Evolutionary conservation across 1,284 basidiomycete genomes (phyloP), one percentile per base, ranked within the genome.

Genomic region (Cryptococcus floricola): DNA sequence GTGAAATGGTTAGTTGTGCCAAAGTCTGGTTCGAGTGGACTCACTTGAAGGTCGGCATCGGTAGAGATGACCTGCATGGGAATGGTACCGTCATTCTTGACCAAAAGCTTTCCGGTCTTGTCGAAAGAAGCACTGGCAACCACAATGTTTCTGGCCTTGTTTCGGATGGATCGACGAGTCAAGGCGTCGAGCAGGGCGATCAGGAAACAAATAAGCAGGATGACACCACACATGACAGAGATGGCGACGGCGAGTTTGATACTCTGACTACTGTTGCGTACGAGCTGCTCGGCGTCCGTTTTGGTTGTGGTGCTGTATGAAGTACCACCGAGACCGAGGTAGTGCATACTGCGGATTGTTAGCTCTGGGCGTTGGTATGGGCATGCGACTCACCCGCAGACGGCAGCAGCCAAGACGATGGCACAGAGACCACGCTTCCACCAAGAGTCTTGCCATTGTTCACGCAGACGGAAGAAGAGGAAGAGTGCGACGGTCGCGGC

Each of bases 31-130:
- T 44, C 41, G 9, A 13, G 23, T 23, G 4, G 44, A 23, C 44
- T 19, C 14, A 18, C 12, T 27, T 19, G 14, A 5, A 31, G 14
- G 7, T 47, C 45, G 28, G 13, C 45, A 28, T 31, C 77, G 8
- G 79, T 80, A 67, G 81, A 75, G 62, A 81, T 79, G 52, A 79
- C 74, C 63, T 79, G 75, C 70, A 80, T 76, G 10, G 80, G 80
- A 48, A 81, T 70, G 31, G 76, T 78, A 46, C 80, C 80, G 62
- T 81, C 79, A 49, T 76, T 70, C 62, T 77, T 78, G 61, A 81
- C 80, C 18, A 81, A 68, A 10, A 81, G 71, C 48, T 76, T 75
- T 38, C 80, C 80, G 39, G 73, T 68, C 62, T 76, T 77, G 68
- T 80, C 79, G 57, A 81, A 81, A 3, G 78, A 75, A 18, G 77